phyloP scores from a whole-genome alignment of 2,329 filamentous ascomycete genomes.

The Pseudogymnoascus sp. region DNA sequence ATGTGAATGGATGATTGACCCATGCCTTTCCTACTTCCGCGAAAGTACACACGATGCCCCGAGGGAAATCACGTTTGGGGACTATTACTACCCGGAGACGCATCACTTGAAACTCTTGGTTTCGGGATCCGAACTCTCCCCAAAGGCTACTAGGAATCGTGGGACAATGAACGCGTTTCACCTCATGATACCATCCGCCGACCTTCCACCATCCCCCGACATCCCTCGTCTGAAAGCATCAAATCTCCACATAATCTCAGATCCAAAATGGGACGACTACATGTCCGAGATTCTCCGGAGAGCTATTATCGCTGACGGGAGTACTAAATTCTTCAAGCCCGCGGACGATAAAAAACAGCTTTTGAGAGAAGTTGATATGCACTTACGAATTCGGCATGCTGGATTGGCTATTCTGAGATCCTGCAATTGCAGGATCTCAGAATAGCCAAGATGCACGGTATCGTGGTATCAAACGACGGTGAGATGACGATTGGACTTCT shows the following conservation, averaged over 20 bases:
- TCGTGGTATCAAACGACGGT: constrained; percentile 11
- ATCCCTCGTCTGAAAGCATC: constrained; percentile 12
- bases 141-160: constrained; percentile 13
- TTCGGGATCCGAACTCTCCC: constrained; percentile 11
- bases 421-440: constrained; percentile 13
- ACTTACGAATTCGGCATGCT: constrained; percentile 13
- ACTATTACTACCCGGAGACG: constrained; percentile 14
- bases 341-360: constrained; percentile 14
- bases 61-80: constrained; percentile 14
- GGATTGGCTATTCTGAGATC: too few species aligned
- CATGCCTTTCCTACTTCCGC: constrained; percentile 14
- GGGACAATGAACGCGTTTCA: constrained; percentile 12
- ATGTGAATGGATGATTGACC: constrained; percentile 15
- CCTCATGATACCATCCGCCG: constrained; percentile 13
- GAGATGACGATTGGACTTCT: constrained; percentile 16
- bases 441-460: constrained; percentile 14
- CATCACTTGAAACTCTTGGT: constrained; percentile 15
- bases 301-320: constrained; percentile 12
- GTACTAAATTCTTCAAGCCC: constrained; percentile 14
- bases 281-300: constrained; percentile 15
- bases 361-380: constrained; percentile 15
- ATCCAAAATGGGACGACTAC: not conserved
- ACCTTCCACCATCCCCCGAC: constrained; percentile 12
- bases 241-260: constrained; percentile 11
- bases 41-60: constrained; percentile 14